Percentiles rank a stretch among this genome's conserved stretches.
Conservation (phyloP, 2,329 filamentous ascomycete species). For the Raffaelea deltoideospora region DNA sequence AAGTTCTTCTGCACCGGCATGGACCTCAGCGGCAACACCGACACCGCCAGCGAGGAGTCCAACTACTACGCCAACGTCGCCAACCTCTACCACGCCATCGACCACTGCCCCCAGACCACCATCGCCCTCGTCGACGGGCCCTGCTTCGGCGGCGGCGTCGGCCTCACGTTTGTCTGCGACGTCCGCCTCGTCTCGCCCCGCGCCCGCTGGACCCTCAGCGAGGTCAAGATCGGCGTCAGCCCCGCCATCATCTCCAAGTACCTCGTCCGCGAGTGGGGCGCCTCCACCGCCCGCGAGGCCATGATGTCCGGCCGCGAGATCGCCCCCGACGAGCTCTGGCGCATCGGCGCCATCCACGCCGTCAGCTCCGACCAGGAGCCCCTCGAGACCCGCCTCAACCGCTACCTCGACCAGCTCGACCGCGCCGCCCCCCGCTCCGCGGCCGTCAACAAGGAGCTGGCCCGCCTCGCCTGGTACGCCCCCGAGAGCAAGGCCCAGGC, state of each 20-base stretch:
- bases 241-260: constrained; percentile 1
- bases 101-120: not conserved
- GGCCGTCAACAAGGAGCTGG: constrained; percentile 4
- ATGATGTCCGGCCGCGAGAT: not conserved
- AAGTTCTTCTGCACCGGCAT: constrained; percentile 1
- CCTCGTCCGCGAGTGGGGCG: constrained; percentile 1
- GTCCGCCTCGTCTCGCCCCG: not conserved
- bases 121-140: not conserved
- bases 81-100: not conserved
- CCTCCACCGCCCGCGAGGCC: not conserved
- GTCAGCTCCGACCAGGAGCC: not conserved
- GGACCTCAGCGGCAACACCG: not conserved
- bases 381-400: not conserved
- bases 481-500: constrained; percentile 1
- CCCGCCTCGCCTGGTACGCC: not conserved
- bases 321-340: not conserved
- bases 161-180: constrained; percentile 1
- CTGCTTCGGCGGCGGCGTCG: constrained; percentile 1
- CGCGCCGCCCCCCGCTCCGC: constrained; percentile 1
- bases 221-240: not conserved
- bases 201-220: not conserved
- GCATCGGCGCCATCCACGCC: not conserved
- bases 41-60: not conserved
- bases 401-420: constrained; percentile 1
- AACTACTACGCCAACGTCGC: not conserved